Conservation (phyloP, 192 early-diverging fungal species). For the Physocladia obscura region DNA sequence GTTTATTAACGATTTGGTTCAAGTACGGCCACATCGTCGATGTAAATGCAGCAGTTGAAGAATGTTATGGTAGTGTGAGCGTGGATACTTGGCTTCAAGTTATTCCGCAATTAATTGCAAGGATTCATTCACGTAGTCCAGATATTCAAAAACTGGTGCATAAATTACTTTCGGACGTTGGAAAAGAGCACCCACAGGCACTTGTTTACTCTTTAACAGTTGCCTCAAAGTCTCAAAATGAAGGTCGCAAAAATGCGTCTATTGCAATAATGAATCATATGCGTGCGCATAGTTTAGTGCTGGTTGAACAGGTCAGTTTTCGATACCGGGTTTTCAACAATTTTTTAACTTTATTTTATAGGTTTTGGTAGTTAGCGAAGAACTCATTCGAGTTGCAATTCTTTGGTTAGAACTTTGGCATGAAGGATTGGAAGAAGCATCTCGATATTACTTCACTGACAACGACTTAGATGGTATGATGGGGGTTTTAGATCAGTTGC, state of each 20-base stretch:
- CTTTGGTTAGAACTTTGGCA: slow-evolving; percentile 88
- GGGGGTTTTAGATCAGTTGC: slow-evolving; percentile 66
- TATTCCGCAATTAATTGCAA: slow-evolving; percentile 85
- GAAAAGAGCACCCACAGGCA: slow-evolving; percentile 85
- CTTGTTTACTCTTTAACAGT: slow-evolving; percentile 86
- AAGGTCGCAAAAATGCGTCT: slow-evolving; percentile 64
- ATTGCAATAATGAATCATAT: slow-evolving; percentile 80
- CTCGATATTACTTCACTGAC: slow-evolving; percentile 61
- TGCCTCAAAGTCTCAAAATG: slow-evolving; percentile 77
- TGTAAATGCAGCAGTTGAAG: slow-evolving; percentile 66
- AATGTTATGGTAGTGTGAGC: slow-evolving; percentile 69
- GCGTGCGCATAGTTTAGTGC: slow-evolving; percentile 61
- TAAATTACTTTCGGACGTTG: slow-evolving; percentile 74
- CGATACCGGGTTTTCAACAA: slow-evolving; percentile 37
- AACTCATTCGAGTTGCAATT: slow-evolving; percentile 86
- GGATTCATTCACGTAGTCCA: slow-evolving; percentile 69
- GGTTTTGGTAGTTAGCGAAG: slow-evolving; percentile 70
- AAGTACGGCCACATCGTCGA: slow-evolving; percentile 77
- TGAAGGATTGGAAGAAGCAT: slow-evolving; percentile 77
- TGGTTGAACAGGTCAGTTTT: slow-evolving; percentile 73
- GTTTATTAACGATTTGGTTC: slow-evolving; percentile 83
- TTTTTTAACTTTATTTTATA: neutral
- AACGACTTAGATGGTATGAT: slow-evolving; percentile 72
- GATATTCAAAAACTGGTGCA: slow-evolving; percentile 73
- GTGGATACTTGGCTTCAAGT: slow-evolving; percentile 90